phyloP scores from a whole-genome alignment of 2,329 filamentous ascomycete species.

The Fusarium nygamai region DNA sequence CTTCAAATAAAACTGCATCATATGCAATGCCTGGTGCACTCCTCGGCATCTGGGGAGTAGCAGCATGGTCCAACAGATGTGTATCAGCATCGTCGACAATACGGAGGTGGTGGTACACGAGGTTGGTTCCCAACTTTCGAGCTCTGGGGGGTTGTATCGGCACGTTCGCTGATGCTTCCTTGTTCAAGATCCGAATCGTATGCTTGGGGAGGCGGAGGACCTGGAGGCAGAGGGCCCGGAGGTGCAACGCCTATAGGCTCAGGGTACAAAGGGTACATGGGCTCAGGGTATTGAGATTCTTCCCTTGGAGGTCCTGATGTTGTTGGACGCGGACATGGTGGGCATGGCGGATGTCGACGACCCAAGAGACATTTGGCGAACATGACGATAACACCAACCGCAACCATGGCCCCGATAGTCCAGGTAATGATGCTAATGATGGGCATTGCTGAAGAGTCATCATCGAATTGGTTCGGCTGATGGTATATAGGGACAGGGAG shows the following conservation, averaged over 20 bases:
- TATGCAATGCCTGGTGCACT: not conserved
- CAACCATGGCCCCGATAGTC: not conserved
- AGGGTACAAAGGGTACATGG: not conserved
- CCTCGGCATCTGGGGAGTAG: too few species aligned
- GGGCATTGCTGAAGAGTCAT: not conserved
- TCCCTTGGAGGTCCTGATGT: not conserved
- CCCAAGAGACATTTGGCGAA: not conserved
- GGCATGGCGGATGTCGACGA: not conserved
- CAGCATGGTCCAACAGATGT: not conserved
- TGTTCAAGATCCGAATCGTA: not conserved
- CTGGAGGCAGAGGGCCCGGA: not conserved
- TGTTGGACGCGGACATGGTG: not conserved
- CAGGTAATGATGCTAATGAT: not conserved
- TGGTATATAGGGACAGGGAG: not conserved
- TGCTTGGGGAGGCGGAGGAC: not conserved
- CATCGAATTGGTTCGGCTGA: not conserved
- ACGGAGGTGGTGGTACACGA: not conserved
- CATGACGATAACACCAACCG: not conserved
- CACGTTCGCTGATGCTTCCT: not conserved
- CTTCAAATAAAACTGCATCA: not conserved
- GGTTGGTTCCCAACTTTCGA: not conserved
- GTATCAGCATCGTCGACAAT: not conserved
- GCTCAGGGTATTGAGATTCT: not conserved
- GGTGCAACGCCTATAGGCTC: not conserved
- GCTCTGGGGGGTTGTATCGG: too few species aligned